phyloP scores from a whole-genome alignment of 192 early-diverging fungal genomes.

The Podila minutissima region DNA sequence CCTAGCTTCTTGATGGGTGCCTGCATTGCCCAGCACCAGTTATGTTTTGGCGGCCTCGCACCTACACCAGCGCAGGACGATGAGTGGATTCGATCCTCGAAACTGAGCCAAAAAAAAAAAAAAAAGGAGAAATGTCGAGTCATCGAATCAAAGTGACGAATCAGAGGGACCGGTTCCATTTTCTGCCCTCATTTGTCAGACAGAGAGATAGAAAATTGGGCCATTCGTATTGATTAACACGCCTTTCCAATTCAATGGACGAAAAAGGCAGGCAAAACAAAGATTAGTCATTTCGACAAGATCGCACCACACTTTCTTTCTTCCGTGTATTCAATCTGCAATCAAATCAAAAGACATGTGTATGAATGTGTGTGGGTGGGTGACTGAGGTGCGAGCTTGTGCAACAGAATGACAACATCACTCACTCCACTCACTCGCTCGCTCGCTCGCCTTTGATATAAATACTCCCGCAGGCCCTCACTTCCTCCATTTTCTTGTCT shows the following conservation, averaged over 20 bases:
- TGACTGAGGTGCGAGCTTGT: neutral
- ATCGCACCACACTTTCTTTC: neutral
- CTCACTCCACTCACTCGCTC: neutral
- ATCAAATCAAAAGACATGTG: conserved; percentile 11
- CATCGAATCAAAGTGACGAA: conserved; percentile 3
- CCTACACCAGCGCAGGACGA: no score
- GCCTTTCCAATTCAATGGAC: neutral
- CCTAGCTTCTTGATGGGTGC: no score
- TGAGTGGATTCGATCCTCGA: no score
- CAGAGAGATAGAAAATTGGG: neutral
- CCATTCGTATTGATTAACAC: neutral
- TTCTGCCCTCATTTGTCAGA: neutral
- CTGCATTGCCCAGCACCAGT: no score
- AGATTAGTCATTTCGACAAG: neutral
- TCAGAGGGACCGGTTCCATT: neutral
- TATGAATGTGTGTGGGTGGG: neutral
- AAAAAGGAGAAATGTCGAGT: neutral
- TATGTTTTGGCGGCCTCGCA: no score
- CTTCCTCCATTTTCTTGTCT: neutral
- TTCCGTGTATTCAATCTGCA: neutral
- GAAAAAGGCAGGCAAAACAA: no score
- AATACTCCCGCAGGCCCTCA: conserved; percentile 4
- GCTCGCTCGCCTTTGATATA: neutral
- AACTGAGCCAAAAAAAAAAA: no score
- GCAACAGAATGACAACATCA: neutral